A percentile compares a stretch with the other conserved stretches of the same genome.
Evolutionary conservation across 352 stramenopile species (phyloP).

Genomic region (Lagenidium giganteum): DNA sequence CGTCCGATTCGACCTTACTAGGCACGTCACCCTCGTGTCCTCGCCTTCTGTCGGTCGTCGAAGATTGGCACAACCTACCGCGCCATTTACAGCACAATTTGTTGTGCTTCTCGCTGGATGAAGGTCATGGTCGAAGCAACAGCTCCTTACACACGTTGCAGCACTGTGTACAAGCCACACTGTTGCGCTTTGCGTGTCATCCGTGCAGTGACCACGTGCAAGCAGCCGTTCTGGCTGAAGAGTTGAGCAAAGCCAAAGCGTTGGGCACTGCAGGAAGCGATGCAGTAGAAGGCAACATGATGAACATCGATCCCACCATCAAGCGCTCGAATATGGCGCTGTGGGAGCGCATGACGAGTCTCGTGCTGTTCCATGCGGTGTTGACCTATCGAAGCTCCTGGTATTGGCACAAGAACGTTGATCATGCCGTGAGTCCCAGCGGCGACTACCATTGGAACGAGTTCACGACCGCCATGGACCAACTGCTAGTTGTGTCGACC

Average conservation of each 20-base stretch:
- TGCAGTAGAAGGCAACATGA: neutral
- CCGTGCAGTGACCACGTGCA: constrained; percentile 13
- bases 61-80: neutral
- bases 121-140: neutral
- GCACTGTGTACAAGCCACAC: constrained; percentile 30
- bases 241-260: neutral
- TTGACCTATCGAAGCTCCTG: constrained; percentile 21
- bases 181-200: constrained; percentile 34
- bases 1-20: too few relatives aligned
- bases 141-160: constrained; percentile 17
- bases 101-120: constrained; percentile 5
- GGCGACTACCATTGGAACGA: constrained; percentile 11
- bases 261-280: too few relatives aligned
- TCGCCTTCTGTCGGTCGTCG: neutral
- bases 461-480: constrained; percentile 12
- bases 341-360: constrained; percentile 26
- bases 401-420: constrained; percentile 8
- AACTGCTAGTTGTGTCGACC: constrained; percentile 7
- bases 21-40: neutral
- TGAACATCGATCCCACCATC: neutral
- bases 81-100: neutral
- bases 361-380: constrained; percentile 38
- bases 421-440: neutral
- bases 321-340: constrained; percentile 2
- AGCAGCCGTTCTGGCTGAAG: neutral